These are phyloP conservation scores for Ganoderma sp. DNA, from an alignment of 1,284 basidiomycete genomes.

Conservation along the genomic window DNA sequence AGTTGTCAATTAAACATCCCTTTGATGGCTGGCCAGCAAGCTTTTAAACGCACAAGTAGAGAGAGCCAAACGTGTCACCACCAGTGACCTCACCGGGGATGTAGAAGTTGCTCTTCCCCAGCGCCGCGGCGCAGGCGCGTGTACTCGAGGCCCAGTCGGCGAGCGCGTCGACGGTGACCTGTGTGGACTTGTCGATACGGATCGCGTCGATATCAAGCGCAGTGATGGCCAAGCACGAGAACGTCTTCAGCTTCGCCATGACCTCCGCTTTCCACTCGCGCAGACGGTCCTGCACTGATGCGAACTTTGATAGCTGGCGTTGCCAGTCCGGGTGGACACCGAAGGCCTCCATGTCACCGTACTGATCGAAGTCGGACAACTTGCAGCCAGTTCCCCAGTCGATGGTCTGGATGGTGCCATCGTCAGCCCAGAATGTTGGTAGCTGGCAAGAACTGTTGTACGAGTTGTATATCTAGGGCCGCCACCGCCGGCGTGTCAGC, in stretches of 20 bases:
- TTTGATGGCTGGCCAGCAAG: background rate
- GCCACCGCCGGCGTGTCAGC: background rate
- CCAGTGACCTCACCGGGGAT: conserved; percentile 94
- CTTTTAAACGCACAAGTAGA: conserved; percentile 71
- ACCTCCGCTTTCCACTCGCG: conserved; percentile 85
- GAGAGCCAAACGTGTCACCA: conserved; percentile 86
- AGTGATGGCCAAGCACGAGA: conserved; percentile 84
- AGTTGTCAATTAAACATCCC: background rate
- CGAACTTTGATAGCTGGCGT: conserved; percentile 92
- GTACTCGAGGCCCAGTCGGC: conserved; percentile 77
- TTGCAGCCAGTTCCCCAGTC: conserved; percentile 69
- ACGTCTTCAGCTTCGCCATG: conserved; percentile 75
- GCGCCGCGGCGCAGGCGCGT: conserved; percentile 69
- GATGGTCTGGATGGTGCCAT: conserved; percentile 66
- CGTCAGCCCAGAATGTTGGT: conserved; percentile 81
- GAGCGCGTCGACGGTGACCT: conserved; percentile 84
- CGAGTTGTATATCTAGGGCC: conserved; percentile 61
- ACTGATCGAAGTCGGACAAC: conserved; percentile 88
- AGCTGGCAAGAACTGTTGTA: conserved; percentile 78
- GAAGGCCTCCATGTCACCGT: conserved; percentile 94
- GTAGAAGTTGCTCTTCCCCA: conserved; percentile 87
- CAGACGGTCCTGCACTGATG: conserved; percentile 92
- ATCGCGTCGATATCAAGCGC: conserved; percentile 91
- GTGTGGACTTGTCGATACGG: conserved; percentile 93
- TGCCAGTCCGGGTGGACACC: conserved; percentile 95